A percentile compares a stretch with the other conserved stretches of the same genome.
Conservation (phyloP, 1,139 yeast genomes). For the Magnusiomyces ingens region DNA sequence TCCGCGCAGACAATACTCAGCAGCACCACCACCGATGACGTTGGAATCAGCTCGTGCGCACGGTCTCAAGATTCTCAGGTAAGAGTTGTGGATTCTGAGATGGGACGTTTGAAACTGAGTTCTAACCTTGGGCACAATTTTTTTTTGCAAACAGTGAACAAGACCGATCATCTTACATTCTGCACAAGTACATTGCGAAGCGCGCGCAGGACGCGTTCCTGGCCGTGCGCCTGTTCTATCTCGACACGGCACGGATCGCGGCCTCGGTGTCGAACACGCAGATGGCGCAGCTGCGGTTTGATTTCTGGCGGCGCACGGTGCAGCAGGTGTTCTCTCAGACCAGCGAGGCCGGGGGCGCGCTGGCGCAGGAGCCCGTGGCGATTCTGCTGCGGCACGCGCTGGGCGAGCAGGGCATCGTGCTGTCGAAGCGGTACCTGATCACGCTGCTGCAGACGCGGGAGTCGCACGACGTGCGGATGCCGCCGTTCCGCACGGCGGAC, state of each 20-base stretch:
- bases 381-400: slow-evolving; percentile 39
- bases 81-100: too few relatives aligned
- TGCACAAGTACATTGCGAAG: slow-evolving; percentile 65
- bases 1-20: too few relatives aligned
- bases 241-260: slow-evolving; percentile 58
- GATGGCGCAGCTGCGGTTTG: slow-evolving; percentile 34
- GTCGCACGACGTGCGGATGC: slow-evolving; percentile 37
- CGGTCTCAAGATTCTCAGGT: background rate
- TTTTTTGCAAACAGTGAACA: slow-evolving; percentile 18
- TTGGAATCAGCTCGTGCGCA: background rate
- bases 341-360: slow-evolving; percentile 23
- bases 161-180: slow-evolving; percentile 61
- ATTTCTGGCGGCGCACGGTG: slow-evolving; percentile 35
- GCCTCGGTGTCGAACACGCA: slow-evolving; percentile 40
- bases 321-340: slow-evolving; percentile 25
- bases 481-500: slow-evolving; percentile 46
- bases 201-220: slow-evolving; percentile 58
- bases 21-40: background rate
- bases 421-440: slow-evolving; percentile 50
- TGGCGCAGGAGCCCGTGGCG: slow-evolving; percentile 53
- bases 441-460: slow-evolving; percentile 59
- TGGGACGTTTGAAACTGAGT: too few relatives aligned
- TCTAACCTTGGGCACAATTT: too few relatives aligned
- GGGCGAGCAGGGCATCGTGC: slow-evolving; percentile 29
- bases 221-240: slow-evolving; percentile 63